Evolutionary conservation across 257 asterid species (phyloP).

Genomic region (Solanum medicagineum): DNA sequence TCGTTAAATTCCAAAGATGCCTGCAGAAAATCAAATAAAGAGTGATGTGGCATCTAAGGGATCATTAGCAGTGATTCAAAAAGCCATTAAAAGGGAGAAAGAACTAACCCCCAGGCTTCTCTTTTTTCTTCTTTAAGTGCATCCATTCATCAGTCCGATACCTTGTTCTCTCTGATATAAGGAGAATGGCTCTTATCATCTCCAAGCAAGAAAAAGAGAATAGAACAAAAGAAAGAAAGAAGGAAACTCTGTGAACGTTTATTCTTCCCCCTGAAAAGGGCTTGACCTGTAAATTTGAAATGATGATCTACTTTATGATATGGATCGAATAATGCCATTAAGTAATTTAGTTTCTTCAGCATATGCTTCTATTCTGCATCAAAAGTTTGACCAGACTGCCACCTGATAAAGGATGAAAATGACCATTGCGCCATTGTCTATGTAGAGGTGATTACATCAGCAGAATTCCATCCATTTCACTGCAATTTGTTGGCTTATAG

Average conservation of each 20-base stretch:
- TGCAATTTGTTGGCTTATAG: constrained; percentile 82
- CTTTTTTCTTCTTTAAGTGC: background rate
- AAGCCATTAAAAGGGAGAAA: background rate
- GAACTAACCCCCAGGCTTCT: too few species aligned
- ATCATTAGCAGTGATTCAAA: background rate
- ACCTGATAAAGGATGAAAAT: background rate
- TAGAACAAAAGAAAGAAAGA: background rate
- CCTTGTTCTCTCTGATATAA: background rate
- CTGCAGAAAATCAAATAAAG: background rate
- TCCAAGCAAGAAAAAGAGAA: background rate
- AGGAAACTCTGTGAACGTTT: background rate
- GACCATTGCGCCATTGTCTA: background rate
- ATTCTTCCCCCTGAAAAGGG: background rate
- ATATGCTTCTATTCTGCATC: background rate
- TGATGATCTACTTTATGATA: background rate
- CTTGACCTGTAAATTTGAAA: background rate
- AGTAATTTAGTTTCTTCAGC: background rate
- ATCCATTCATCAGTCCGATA: background rate
- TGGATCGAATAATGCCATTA: background rate
- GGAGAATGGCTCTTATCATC: background rate
- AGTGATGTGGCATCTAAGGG: background rate
- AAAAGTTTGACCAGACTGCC: background rate
- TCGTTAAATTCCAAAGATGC: background rate
- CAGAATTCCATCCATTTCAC: constrained; percentile 85
- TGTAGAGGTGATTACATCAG: constrained; percentile 80